A percentile compares a stretch with the other conserved stretches of the same genome.
phyloP scores from a whole-genome alignment of 1,284 basidiomycete species.

The Filobasidium uniguttulatum region DNA sequence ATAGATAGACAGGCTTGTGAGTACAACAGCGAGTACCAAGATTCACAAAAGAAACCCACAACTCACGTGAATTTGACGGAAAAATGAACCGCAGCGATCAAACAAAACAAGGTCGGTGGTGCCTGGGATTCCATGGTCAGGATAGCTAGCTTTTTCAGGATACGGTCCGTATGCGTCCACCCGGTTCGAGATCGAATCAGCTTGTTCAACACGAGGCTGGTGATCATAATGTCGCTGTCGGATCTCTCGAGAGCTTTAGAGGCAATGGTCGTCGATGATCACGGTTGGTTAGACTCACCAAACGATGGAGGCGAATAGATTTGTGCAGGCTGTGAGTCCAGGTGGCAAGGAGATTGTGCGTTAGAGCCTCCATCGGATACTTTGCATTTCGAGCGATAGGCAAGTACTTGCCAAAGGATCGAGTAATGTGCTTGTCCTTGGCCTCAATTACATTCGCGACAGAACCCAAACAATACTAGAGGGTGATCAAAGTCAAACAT shows the following conservation, averaged over 20 bases:
- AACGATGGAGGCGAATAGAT: neutral
- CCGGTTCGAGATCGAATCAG: neutral
- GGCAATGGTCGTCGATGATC: neutral
- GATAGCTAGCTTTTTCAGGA: neutral
- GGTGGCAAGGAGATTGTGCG: no score
- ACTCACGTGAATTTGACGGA: neutral
- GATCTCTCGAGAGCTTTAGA: no score
- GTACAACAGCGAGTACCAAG: neutral
- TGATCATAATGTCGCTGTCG: neutral
- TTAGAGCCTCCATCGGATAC: no score
- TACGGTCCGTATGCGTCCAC: neutral
- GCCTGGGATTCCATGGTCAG: constrained; percentile 1
- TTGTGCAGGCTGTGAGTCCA: neutral
- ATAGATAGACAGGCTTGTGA: neutral
- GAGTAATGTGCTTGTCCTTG: neutral
- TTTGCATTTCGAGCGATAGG: no score
- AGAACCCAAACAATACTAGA: neutral
- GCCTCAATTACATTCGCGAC: neutral
- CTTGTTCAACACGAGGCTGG: neutral
- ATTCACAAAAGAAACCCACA: neutral
- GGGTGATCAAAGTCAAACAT: neutral
- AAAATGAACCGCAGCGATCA: neutral
- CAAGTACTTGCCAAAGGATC: neutral
- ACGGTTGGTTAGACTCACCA: neutral
- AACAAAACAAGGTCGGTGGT: neutral